phyloP scores from a whole-genome alignment of 192 early-diverging fungal species.

The Diversispora eburnea region DNA sequence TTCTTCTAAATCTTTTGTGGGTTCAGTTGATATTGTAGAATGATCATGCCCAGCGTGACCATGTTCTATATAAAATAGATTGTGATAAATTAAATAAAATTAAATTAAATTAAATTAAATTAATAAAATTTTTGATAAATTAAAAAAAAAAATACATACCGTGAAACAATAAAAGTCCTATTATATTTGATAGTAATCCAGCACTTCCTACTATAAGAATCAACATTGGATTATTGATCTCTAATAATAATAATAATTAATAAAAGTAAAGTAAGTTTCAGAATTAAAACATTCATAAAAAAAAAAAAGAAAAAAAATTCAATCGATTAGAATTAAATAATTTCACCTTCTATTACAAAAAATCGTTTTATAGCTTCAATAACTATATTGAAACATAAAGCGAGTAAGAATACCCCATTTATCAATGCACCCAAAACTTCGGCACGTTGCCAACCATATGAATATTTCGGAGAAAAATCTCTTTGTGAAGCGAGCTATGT shows the following conservation, averaged over 20 bases:
- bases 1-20: background rate
- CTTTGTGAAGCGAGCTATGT: constrained; percentile 58
- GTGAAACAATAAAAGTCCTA: constrained; percentile 81
- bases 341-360: constrained; percentile 54
- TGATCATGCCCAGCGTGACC: constrained; percentile 45
- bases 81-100: constrained; percentile 1
- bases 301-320: constrained; percentile 62
- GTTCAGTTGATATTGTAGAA: constrained; percentile 19
- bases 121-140: background rate
- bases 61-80: constrained; percentile 34
- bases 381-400: constrained; percentile 86
- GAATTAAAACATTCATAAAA: constrained; percentile 70
- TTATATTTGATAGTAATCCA: constrained; percentile 73
- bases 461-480: constrained; percentile 58
- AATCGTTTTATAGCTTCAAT: constrained; percentile 85
- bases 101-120: background rate
- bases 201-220: constrained; percentile 76
- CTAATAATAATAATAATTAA: constrained; percentile 64
- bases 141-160: constrained; percentile 37
- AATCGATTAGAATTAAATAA: background rate
- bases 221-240: constrained; percentile 64
- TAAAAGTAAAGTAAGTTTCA: constrained; percentile 52
- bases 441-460: constrained; percentile 89
- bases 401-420: constrained; percentile 87
- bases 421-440: constrained; percentile 91